Conservation (phyloP, 306 rosid genomes). For the Myrica gale region DNA sequence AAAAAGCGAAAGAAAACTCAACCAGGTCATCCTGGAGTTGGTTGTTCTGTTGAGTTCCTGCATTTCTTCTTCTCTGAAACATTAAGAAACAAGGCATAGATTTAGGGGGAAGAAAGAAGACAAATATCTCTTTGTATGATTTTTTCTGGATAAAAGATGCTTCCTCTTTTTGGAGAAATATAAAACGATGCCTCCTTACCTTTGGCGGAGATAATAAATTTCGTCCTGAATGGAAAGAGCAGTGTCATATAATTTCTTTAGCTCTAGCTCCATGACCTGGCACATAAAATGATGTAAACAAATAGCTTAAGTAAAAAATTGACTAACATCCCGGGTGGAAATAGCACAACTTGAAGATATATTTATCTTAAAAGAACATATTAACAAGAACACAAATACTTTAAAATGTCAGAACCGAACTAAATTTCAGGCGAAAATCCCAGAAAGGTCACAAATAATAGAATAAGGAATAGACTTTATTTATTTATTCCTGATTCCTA, state of each 20-base stretch:
- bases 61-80: slow-evolving; percentile 89
- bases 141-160: neutral
- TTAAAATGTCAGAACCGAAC: neutral
- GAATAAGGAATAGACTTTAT: neutral
- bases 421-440: neutral
- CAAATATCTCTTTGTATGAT: neutral
- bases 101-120: slow-evolving; percentile 1
- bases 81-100: neutral
- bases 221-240: slow-evolving; percentile 76
- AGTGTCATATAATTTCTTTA: slow-evolving; percentile 66
- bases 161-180: neutral
- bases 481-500: neutral
- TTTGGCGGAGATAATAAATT: slow-evolving; percentile 75
- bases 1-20: slow-evolving; percentile 70
- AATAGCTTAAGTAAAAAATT: neutral
- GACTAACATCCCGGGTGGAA: neutral
- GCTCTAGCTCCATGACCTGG: slow-evolving; percentile 85
- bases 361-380: neutral
- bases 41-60: slow-evolving; percentile 79
- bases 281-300: slow-evolving; percentile 18
- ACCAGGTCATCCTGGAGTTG: slow-evolving; percentile 67
- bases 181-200: slow-evolving; percentile 41
- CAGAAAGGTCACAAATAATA: neutral
- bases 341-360: neutral
- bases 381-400: neutral